Evolutionary conservation across 345 rosid genomes (phyloP).

Genomic region (Citrus hindsii): DNA sequence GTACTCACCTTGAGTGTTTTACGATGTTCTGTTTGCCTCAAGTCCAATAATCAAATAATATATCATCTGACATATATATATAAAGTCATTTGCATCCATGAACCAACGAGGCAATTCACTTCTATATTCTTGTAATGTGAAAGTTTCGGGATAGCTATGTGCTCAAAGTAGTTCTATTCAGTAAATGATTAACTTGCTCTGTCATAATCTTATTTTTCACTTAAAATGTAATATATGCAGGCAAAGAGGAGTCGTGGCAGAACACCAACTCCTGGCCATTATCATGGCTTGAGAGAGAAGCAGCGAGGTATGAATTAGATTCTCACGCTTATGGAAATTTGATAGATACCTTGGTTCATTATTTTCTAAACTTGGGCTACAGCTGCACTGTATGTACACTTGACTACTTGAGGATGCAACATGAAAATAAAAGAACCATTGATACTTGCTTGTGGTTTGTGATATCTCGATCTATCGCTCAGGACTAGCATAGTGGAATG

Average conservation of each 20-base stretch:
- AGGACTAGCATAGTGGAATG: neutral
- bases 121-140: neutral
- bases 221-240: constrained; percentile 28
- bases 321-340: neutral
- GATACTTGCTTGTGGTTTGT: neutral
- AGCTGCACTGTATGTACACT: neutral
- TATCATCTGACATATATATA: neutral
- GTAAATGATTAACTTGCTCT: neutral
- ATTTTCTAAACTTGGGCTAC: neutral
- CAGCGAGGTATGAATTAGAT: constrained; percentile 34
- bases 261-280: constrained; percentile 66
- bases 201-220: neutral
- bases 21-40: neutral
- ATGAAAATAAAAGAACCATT: neutral
- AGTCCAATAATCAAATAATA: neutral
- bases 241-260: constrained; percentile 65
- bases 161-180: neutral
- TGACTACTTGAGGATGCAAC: neutral
- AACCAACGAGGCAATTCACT: neutral
- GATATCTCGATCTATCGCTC: neutral
- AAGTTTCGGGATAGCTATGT: neutral
- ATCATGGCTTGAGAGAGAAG: constrained; percentile 49
- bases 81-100: neutral
- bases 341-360: neutral
- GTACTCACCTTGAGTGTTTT: neutral